A percentile compares a stretch with the other conserved stretches of the same genome.
phyloP scores from a whole-genome alignment of 208 protist genomes.

The Acanthamoeba divionensis region DNA sequence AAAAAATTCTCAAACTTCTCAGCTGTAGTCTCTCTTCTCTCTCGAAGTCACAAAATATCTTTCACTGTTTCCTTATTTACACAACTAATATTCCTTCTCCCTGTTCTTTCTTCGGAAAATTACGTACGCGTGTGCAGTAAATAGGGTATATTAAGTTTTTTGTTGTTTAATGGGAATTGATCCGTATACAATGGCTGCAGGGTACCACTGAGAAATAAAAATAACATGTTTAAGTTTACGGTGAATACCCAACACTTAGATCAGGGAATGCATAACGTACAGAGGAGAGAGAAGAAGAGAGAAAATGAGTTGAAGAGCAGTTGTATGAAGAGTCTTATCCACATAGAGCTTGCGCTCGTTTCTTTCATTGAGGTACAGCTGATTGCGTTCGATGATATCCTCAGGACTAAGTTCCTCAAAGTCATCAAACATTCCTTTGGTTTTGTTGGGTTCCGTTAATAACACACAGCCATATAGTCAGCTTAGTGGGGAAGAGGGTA shows the following conservation, averaged over 20 bases:
- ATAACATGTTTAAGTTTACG: too few relatives aligned
- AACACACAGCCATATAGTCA: neutral
- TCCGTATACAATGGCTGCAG: slow-evolving; percentile 68
- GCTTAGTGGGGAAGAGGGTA: too few relatives aligned
- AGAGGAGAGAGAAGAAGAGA: slow-evolving; percentile 19
- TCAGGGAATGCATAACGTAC: neutral
- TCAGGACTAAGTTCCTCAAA: slow-evolving; percentile 20
- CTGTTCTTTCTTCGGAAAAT: too few relatives aligned
- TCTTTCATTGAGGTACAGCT: slow-evolving; percentile 26
- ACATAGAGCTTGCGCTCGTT: slow-evolving; percentile 53
- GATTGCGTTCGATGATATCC: slow-evolving; percentile 51
- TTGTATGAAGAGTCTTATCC: slow-evolving; percentile 13
- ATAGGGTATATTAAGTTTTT: slow-evolving; percentile 76
- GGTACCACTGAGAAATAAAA: slow-evolving; percentile 4
- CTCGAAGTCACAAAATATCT: too few relatives aligned
- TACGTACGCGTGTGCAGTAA: slow-evolving; percentile 68
- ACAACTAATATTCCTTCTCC: neutral
- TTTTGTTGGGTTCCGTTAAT: neutral
- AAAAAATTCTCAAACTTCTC: too few relatives aligned
- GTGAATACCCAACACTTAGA: neutral
- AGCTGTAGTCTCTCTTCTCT: too few relatives aligned
- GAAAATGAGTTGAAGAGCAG: slow-evolving; percentile 46
- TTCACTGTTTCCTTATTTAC: neutral
- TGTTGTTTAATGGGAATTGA: slow-evolving; percentile 70
- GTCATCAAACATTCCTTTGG: neutral